Percentiles rank a stretch among this genome's conserved stretches.
phyloP scores from a whole-genome alignment of 78 protist genomes.

The Speleostelium caveatum region DNA sequence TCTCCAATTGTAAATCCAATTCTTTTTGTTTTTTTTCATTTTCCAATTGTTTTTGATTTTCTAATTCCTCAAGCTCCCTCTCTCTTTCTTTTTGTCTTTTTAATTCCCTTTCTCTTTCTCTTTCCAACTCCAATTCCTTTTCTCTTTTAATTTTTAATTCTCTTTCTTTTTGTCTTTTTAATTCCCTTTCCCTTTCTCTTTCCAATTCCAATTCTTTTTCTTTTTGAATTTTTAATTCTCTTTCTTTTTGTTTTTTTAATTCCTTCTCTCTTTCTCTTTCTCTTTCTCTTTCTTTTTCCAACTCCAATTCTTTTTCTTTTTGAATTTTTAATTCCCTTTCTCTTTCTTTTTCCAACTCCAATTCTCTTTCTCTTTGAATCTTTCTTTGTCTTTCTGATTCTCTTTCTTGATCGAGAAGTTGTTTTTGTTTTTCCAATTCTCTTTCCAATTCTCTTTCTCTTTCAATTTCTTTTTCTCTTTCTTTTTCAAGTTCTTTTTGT shows the following conservation, averaged over 20 bases:
- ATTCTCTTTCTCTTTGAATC: background rate
- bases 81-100: slow-evolving; percentile 20
- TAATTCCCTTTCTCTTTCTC: slow-evolving; percentile 4
- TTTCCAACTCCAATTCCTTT: background rate
- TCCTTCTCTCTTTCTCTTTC: background rate
- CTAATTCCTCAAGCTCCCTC: background rate
- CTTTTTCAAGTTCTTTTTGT: background rate
- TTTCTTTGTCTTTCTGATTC: background rate
- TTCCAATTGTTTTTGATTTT: background rate
- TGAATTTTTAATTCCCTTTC: background rate
- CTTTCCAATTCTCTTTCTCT: slow-evolving; percentile 1
- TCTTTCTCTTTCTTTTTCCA: background rate
- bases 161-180: background rate
- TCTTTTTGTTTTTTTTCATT: slow-evolving; percentile 20
- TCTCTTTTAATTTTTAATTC: background rate
- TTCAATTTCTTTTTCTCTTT: slow-evolving; percentile 16
- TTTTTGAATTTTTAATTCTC: background rate
- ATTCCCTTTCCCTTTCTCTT: slow-evolving; percentile 1
- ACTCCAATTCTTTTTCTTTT: background rate
- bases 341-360: slow-evolving; percentile 1
- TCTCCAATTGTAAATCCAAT: slow-evolving; percentile 1
- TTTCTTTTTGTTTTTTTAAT: slow-evolving; percentile 6
- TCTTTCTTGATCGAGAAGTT: background rate
- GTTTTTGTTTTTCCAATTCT: background rate
- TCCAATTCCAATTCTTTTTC: slow-evolving; percentile 8